These are phyloP conservation scores for Sporothrix euskadiensis DNA, from an alignment of 2,329 filamentous ascomycete species.

Conservation along the genomic window DNA sequence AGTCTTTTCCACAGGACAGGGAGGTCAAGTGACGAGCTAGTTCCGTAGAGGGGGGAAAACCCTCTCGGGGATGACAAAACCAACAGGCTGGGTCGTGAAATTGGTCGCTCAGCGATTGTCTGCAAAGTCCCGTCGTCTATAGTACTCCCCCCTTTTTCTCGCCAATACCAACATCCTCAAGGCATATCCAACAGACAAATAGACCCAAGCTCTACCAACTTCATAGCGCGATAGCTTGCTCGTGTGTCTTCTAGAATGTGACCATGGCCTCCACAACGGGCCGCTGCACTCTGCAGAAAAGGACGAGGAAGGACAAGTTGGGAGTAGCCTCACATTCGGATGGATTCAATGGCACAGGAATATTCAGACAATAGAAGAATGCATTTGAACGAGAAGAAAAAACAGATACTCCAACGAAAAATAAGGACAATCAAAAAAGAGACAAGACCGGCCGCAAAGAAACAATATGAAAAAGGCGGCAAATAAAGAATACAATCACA, in stretches of 20 bases:
- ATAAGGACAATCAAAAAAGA: conserved; percentile 5
- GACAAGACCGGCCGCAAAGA: not conserved
- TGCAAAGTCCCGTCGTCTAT: not conserved
- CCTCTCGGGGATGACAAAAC: too few relatives aligned
- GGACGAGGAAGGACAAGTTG: not conserved
- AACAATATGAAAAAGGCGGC: not conserved
- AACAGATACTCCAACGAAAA: conserved; percentile 22
- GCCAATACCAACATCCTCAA: not conserved
- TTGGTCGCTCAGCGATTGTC: not conserved
- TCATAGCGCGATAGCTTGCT: not conserved
- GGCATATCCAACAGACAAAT: not conserved
- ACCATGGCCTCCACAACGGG: conserved; percentile 8
- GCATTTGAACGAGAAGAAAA: conserved; percentile 17
- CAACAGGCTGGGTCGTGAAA: not conserved
- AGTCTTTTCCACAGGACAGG: not conserved
- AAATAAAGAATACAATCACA: conserved; percentile 17
- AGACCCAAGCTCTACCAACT: not conserved
- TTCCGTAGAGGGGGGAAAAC: not conserved
- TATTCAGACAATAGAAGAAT: not conserved
- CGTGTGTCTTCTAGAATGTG: not conserved
- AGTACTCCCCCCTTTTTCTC: not conserved
- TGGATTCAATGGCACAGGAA: not conserved
- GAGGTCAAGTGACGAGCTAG: not conserved
- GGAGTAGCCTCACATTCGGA: not conserved
- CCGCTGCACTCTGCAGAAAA: conserved; percentile 16